These are phyloP conservation scores for Syzygium syzygioides DNA, from an alignment of 441 rosid species.

Conservation along the genomic window DNA sequence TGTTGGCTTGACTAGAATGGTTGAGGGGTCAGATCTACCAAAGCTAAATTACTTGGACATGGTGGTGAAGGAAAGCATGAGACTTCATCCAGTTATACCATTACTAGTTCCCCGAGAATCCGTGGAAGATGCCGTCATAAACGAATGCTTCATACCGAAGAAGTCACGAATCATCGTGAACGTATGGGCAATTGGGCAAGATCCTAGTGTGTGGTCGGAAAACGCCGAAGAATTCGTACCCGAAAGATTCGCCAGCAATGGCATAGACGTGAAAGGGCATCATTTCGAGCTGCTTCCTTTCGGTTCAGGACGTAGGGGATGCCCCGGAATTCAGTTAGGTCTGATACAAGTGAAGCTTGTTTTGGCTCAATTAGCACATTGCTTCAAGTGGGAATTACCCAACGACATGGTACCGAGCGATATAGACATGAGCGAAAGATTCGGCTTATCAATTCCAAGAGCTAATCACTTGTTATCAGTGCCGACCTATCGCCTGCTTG, in stretches of 20 bases:
- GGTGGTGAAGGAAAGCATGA: slow-evolving; percentile 1
- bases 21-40: neutral
- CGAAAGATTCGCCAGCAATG: neutral
- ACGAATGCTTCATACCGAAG: neutral
- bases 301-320: neutral
- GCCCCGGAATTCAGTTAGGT: neutral
- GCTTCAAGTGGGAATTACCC: neutral
- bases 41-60: slow-evolving; percentile 1
- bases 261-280: neutral
- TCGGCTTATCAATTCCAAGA: neutral
- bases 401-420: neutral
- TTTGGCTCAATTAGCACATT: slow-evolving; percentile 2
- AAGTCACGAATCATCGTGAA: slow-evolving; percentile 1
- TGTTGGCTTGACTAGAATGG: neutral
- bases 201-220: neutral
- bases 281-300: slow-evolving; percentile 1
- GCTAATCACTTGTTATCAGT: neutral
- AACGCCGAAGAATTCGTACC: neutral
- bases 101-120: neutral
- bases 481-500: neutral
- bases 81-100: neutral
- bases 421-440: neutral
- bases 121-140: neutral
- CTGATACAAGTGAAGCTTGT: neutral
- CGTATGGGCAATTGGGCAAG: neutral